Evolutionary conservation across 148 eudicot species (phyloP), one percentile per base, ranked within the genome.

Genomic region (Chenopodium suecicum): DNA sequence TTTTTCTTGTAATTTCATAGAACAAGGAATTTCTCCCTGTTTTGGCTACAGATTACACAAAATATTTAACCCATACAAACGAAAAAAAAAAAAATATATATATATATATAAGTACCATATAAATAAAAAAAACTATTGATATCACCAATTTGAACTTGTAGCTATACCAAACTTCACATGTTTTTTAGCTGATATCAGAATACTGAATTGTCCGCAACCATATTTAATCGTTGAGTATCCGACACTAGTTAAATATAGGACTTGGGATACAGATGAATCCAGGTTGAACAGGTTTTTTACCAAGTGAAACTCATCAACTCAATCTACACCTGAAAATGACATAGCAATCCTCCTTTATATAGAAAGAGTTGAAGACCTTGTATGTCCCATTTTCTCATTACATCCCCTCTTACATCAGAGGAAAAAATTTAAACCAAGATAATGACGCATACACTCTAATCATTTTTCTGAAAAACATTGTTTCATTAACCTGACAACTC

Each of bases 251-350:
- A 27, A 27, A 2, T 41, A 25, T 2, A 3, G 34, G 14, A 23
- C 41, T 34, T 34, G 41, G 41, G 70, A 66, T 2, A 27, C 14
- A 3, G 14, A 12, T 34, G 50, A 70, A 19, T 41, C 50, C 11
- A 37, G 4, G 62, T 25, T 1, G 13, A 7, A 50, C 62, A 47
- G 19, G 10, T 50, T 16, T 3, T 16, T 4, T 22, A 46, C 17
- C 7, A 48, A 73, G 29, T 23, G 0, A 48, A 50, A 48, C 9
- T 12, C 60, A 46, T 47, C 23, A 3, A 47, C 56, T n/a, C 25
- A n/a, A 23, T 34, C 76, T 4, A 70, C 56, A 56, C 12, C 58
- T 70, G 68, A 72, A 80, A 72, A 72, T 17, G 77, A 80, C 52
- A 60, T 12, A 32, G 14, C 50, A 34, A 14, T 6, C 12, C 44